A percentile compares a stretch with the other conserved stretches of the same genome.
Conservation (phyloP, 768 basidiomycete species). For the Lactarius sanguifluus region DNA sequence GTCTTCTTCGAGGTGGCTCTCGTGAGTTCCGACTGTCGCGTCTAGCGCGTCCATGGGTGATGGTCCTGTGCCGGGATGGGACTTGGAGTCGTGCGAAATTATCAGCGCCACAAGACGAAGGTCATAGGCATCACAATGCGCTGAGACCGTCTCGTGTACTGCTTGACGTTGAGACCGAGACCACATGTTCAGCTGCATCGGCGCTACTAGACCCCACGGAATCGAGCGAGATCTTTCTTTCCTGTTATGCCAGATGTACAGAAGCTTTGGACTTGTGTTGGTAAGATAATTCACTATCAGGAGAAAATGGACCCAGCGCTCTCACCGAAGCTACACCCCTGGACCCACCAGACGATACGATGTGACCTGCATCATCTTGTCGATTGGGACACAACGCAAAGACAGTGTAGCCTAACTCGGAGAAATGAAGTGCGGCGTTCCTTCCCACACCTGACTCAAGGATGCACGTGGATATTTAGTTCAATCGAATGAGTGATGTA, state of each 20-base stretch:
- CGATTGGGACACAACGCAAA: slow-evolving; percentile 35
- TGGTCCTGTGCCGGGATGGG: slow-evolving; percentile 11
- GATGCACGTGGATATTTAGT: slow-evolving; percentile 4
- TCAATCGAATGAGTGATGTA: slow-evolving; percentile 1
- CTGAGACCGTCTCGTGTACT: slow-evolving; percentile 36
- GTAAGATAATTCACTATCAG: slow-evolving; percentile 11
- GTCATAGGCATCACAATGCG: slow-evolving; percentile 35
- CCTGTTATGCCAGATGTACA: slow-evolving; percentile 38
- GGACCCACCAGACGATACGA: not conserved
- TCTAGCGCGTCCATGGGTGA: not conserved
- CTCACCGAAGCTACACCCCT: slow-evolving; percentile 35
- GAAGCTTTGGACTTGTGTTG: slow-evolving; percentile 31
- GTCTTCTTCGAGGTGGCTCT: slow-evolving; percentile 15
- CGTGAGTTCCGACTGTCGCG: not conserved
- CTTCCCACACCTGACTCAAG: slow-evolving; percentile 35
- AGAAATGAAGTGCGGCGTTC: slow-evolving; percentile 35
- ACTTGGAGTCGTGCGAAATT: slow-evolving; percentile 29
- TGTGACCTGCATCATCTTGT: slow-evolving; percentile 11
- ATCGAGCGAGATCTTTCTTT: slow-evolving; percentile 34
- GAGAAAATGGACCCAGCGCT: slow-evolving; percentile 3
- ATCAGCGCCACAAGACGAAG: slow-evolving; percentile 36
- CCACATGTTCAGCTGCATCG: slow-evolving; percentile 35
- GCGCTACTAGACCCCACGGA: slow-evolving; percentile 37
- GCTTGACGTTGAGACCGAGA: slow-evolving; percentile 34
- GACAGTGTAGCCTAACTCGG: slow-evolving; percentile 39